Evolutionary conservation across 305 asterid species (phyloP), one percentile per base, ranked within the genome.

Genomic region (Rubia occidens): DNA sequence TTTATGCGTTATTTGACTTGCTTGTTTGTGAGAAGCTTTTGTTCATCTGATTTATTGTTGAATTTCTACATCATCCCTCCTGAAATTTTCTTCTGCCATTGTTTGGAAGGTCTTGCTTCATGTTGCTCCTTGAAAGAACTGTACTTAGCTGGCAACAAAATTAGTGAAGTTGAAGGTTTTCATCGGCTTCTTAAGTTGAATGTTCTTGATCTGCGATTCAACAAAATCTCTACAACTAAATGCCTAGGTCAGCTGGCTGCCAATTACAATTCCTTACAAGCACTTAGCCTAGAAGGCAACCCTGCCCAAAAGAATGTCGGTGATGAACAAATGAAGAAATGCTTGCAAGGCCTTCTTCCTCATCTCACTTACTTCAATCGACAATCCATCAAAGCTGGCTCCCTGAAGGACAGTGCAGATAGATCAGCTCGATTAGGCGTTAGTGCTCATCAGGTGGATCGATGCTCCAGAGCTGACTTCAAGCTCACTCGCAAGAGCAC

Each of bases 151-250:
- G 97, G 99, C 37, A 94, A 94, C 86, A 94, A 89, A 84, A 90
- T 94, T 78, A 89, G 96, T 9, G 99, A 90, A 80, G 95, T 90
- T 14, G 99, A 90, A 82, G 99, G 99, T 59, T 96, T 94, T 72
- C 99, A 94, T 85, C 95, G 99, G 70, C 95, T 90, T 68, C 87
- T 94, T 53, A 94, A 94, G 75, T 73, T 94, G 72, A 84, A 79
- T 32, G 93, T 94, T 67, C 84, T 89, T 43, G 99, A 94, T 78
- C 51, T 94, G 60, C 88, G 99, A 58, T 94, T 85, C 89, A 94
- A 94, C 93, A 94, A 90, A 84, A 86, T 94, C 71, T 88, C 99
- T 13, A 89, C 95, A 39, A 69, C 95, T 74, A 94, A 94, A 81
- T 81, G 95, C 55, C 95, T 94, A 6, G 99, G 97, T 43, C 99